phyloP scores from a whole-genome alignment of 495 filamentous ascomycete species.

The Penicillium malachiteum region DNA sequence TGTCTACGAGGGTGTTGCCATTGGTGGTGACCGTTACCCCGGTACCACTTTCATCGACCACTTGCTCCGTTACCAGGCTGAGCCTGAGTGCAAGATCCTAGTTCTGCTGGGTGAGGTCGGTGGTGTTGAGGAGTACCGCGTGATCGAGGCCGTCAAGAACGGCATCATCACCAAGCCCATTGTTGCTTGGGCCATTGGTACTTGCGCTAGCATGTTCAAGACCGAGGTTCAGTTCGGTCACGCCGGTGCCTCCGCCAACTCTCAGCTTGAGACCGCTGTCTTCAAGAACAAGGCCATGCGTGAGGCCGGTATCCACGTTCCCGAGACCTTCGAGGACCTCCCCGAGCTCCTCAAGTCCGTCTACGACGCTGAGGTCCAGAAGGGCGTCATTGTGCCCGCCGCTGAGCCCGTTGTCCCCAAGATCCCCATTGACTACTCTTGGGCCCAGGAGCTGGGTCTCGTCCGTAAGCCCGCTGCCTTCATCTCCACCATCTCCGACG shows the following conservation, averaged over 20 bases:
- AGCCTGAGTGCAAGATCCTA: slow-evolving; percentile 96
- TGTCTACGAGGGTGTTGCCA: slow-evolving; percentile 98
- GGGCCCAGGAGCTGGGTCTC: slow-evolving; percentile 98
- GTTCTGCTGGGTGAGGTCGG: slow-evolving; percentile 95
- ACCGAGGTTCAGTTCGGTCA: slow-evolving; percentile 99
- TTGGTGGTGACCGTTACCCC: slow-evolving; percentile 97
- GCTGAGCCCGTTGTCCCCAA: slow-evolving; percentile 92
- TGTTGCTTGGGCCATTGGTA: slow-evolving; percentile 98
- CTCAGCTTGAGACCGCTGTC: slow-evolving; percentile 93
- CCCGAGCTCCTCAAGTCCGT: slow-evolving; percentile 70
- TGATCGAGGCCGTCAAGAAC: slow-evolving; percentile 95
- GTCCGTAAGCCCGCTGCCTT: slow-evolving; percentile 99
- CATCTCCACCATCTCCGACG: slow-evolving; percentile 99
- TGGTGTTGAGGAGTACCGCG: slow-evolving; percentile 99
- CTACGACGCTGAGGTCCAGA: slow-evolving; percentile 80
- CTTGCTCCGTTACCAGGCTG: slow-evolving; percentile 88
- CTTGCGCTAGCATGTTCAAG: slow-evolving; percentile 99
- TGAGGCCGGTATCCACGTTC: slow-evolving; percentile 91
- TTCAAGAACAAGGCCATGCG: slow-evolving; percentile 95
- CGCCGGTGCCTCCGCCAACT: slow-evolving; percentile 98
- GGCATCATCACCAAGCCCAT: slow-evolving; percentile 96
- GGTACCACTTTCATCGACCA: slow-evolving; percentile 99
- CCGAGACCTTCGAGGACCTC: slow-evolving; percentile 96
- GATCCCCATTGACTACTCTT: slow-evolving; percentile 99
- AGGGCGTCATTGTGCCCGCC: slow-evolving; percentile 79